Percentiles rank a stretch among this genome's conserved stretches.
phyloP scores from a whole-genome alignment of 208 protist species.

The Acanthamoeba quina region DNA sequence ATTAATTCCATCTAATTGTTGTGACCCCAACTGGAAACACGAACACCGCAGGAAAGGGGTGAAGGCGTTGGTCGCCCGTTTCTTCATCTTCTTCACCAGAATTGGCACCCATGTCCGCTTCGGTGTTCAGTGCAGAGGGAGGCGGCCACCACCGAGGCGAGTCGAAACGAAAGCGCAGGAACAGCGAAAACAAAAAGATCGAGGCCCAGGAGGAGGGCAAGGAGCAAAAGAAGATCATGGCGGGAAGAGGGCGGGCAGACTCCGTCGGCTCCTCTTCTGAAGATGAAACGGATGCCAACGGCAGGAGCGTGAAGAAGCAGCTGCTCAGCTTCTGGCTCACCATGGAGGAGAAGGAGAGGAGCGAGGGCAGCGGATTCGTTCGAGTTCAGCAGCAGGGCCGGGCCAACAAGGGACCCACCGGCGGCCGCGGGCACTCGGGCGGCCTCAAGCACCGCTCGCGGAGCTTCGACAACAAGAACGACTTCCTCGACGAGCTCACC shows the following conservation, averaged over 20 bases:
- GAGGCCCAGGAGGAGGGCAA: neutral
- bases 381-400: neutral
- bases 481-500: neutral
- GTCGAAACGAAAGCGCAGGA: conserved; percentile 1
- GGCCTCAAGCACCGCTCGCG: neutral
- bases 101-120: neutral
- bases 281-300: neutral
- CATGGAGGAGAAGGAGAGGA: conserved; percentile 37
- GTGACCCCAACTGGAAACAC: neutral
- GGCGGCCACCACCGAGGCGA: neutral
- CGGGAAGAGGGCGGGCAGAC: neutral
- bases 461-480: conserved; percentile 33
- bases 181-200: conserved; percentile 15
- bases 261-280: neutral
- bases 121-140: neutral
- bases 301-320: conserved; percentile 42
- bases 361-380: conserved; percentile 34
- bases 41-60: neutral
- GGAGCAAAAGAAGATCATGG: neutral
- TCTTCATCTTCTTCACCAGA: neutral
- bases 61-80: neutral
- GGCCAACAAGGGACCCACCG: neutral
- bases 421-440: neutral
- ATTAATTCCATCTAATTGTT: neutral
- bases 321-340: neutral